Conservation (phyloP, 176 grass and related monocot species). For the Pharus latifolius region DNA sequence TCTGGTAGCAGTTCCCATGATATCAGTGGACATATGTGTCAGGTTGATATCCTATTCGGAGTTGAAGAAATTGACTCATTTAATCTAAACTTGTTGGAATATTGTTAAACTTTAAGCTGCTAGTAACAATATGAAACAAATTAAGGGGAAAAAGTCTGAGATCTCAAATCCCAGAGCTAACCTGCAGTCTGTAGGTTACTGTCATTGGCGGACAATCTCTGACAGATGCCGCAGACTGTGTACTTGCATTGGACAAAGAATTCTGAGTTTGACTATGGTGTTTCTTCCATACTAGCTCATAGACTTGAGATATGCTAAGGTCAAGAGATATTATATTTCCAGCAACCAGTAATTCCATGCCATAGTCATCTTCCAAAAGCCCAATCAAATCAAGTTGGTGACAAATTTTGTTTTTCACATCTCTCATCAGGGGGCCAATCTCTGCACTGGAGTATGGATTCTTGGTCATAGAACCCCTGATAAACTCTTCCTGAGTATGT, state of each 20-base stretch:
- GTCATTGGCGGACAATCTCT: constrained; percentile 95
- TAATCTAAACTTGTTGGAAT: no score
- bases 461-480: constrained; percentile 91
- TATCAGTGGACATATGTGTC: background rate
- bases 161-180: constrained; percentile 10
- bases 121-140: background rate
- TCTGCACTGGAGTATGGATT: constrained; percentile 89
- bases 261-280: constrained; percentile 59
- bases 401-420: constrained; percentile 99
- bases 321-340: constrained; percentile 99
- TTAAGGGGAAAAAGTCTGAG: background rate
- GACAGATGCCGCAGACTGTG: constrained; percentile 36
- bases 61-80: no score
- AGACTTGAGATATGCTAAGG: constrained; percentile 91
- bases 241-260: constrained; percentile 38
- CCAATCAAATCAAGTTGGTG: constrained; percentile 90
- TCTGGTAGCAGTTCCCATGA: background rate
- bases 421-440: constrained; percentile 93
- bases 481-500: constrained; percentile 98
- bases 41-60: background rate
- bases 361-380: constrained; percentile 89
- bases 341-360: constrained; percentile 91
- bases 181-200: constrained; percentile 92
- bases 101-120: background rate
- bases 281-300: constrained; percentile 95